These are phyloP conservation scores for Diutina sp. DNA, from an alignment of 1,139 yeast species.

Conservation along the genomic window DNA sequence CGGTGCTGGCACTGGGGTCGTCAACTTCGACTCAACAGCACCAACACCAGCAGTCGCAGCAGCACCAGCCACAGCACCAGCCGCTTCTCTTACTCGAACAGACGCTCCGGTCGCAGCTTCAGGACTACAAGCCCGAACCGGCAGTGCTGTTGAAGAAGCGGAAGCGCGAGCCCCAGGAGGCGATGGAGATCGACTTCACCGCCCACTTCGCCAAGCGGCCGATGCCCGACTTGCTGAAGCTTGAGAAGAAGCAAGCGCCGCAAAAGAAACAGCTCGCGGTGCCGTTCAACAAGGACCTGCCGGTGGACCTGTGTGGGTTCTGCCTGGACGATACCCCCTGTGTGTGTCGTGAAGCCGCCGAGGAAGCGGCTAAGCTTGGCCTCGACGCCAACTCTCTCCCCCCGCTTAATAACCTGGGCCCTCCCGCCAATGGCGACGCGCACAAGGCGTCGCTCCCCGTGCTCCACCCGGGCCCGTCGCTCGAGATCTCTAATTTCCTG, in stretches of 20 bases:
- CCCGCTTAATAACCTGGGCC: conserved; percentile 9
- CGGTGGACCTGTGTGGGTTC: conserved; percentile 79
- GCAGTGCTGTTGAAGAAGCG: conserved; percentile 42
- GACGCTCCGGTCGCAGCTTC: conserved; percentile 10
- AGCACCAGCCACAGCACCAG: not conserved
- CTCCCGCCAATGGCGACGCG: conserved; percentile 13
- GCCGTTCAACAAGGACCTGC: conserved; percentile 30
- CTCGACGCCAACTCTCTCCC: not conserved
- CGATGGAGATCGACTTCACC: conserved; percentile 42
- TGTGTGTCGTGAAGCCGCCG: conserved; percentile 77
- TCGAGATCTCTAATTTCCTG: conserved; percentile 34
- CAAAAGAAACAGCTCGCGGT: not conserved
- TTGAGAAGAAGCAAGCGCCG: conserved; percentile 6
- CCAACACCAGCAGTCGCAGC: not conserved
- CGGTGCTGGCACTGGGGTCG: not conserved
- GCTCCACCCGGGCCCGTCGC: conserved; percentile 56
- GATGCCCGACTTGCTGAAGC: conserved; percentile 27
- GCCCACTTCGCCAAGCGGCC: conserved; percentile 26
- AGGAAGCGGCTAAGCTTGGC: conserved; percentile 35
- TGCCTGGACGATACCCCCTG: conserved; percentile 90
- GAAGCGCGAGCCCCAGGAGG: conserved; percentile 5
- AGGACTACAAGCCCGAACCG: conserved; percentile 39
- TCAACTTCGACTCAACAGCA: not conserved
- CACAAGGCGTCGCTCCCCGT: conserved; percentile 35
- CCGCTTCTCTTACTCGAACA: conserved; percentile 13